Evolutionary conservation across 176 grass and related monocot genomes (phyloP), one percentile per base, ranked within the genome.

Genomic region (Dendrocalamus sinicus): DNA sequence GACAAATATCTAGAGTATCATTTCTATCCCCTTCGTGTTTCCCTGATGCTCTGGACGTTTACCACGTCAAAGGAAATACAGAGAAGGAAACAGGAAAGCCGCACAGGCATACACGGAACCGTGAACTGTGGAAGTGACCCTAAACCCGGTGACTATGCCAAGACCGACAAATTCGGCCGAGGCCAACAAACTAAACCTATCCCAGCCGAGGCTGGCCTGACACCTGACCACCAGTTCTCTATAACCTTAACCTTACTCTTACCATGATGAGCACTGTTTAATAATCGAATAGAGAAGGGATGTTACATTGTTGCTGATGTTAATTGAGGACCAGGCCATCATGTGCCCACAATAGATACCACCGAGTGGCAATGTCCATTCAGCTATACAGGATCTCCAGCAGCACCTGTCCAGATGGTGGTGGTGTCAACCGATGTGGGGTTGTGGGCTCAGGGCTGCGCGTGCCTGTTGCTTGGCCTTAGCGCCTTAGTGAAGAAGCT

Each of bases 331-430:
- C 73, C 84, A 14, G 7, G 65, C 83, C 83, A 94, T 85, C 86
- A 70, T 83, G 74, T 69, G 66, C 83, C 78, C 14, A 46, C 48
- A 82, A 82, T 67, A 84, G 85, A 94, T 81, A 84, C 83, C 85
- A 92, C 77, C 32, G 69, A 90, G 73, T 67, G 71, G 20, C 72
- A 79, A 72, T 69, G 76, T 47, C 79, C 76, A 86, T 86, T 93
- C 72, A 90, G 84, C 97, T 99, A 92, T 99, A 94, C 97, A 99
- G 87, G 73, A 85, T 87, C 85, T 86, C 81, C 77, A 85, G 86
- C 70, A 78, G 71, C 83, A 85, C 78, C n/a, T 83, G 93, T 91
- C 92, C 92, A 91, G 88, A 80, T 88, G 80, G 61, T 39, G 48
- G 76, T 14, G 26, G 67, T 85, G 80, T 94, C 92, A 90, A 86